Base-by-base conservation (phyloP, 2,329 filamentous ascomycete genomes). In the Pseudogymnoascus destructans region DNA sequence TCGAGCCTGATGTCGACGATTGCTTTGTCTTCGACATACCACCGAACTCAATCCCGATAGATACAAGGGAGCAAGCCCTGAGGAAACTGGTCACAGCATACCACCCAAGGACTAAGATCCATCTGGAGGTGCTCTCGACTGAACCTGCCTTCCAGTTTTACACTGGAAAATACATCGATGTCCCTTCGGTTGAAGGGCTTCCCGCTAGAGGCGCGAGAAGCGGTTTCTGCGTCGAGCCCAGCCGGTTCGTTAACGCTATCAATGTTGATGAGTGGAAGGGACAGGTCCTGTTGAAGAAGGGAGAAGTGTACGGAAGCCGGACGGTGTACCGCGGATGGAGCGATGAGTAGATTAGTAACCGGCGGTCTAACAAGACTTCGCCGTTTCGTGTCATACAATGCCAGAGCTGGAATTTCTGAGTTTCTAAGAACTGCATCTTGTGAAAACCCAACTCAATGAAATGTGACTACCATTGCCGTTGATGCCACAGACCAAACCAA, bases 121-220 rank as follows among this genome's bases (percentile, higher is more conserved):
- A 95, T 69, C 81, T 97, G 55, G 88, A 96, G 71, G 86, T 95
- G 5, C 76, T 83, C 67, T 93, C 88, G 75, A 97, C 92, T 0
- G 92, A 97, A 75, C 93, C 93, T 0, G 88, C 89, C 0, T 97
- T 96, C 77, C 92, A 97, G 72, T 95, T 96, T 74, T 97, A 97
- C 73, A 95, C 90, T 0, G 93, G 92, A 63, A 85, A 87, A 68
- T 85, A 84, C 68, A 90, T 95, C 63, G 75, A 93, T 65, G 85
- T 95, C 10, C 85, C 87, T 0, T 85, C 75, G 27, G 75, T 82
- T 3, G 32, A 74, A 30, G 77, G 75, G 2, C 71, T 80, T 25
- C 81, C 85, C 0, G 83, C 85, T 0, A 79, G 88, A 55, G 80
- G 78, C 0, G 68, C 81, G 3, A 80, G 89, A 55, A 82, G 84